Evolutionary conservation across 2,329 filamentous ascomycete species (phyloP).

Genomic region (Stagonosporopsis chrysanthemi): DNA sequence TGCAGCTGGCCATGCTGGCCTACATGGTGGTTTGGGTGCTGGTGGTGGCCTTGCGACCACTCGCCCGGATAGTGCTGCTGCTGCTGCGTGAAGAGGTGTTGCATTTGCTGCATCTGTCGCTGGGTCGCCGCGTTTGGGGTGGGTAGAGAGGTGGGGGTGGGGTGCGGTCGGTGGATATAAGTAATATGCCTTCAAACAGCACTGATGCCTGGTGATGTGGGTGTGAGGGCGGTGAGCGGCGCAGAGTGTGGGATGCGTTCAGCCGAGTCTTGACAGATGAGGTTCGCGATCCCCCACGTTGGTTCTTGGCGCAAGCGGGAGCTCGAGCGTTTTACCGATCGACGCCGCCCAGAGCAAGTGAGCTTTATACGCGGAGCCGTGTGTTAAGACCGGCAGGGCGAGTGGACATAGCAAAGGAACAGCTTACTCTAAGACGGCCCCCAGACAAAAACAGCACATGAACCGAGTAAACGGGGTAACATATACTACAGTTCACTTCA

Average conservation of each 20-base stretch:
- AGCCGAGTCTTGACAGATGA: slow-evolving; percentile 37
- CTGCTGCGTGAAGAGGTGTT: slow-evolving; percentile 70
- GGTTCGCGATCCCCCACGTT: slow-evolving; percentile 33
- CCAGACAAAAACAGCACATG: too few relatives aligned
- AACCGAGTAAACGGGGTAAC: too few relatives aligned
- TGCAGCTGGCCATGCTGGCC: slow-evolving; percentile 51
- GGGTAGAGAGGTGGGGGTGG: slow-evolving; percentile 15
- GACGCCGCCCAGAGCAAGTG: slow-evolving; percentile 25
- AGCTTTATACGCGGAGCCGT: slow-evolving; percentile 18
- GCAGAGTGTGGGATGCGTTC: slow-evolving; percentile 26
- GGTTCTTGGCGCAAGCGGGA: slow-evolving; percentile 28
- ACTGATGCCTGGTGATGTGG: slow-evolving; percentile 21
- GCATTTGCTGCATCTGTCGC: slow-evolving; percentile 52
- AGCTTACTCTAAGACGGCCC: too few relatives aligned
- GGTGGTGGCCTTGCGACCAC: slow-evolving; percentile 58
- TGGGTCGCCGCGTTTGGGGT: slow-evolving; percentile 19
- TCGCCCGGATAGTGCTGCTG: slow-evolving; percentile 67
- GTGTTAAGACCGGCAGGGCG: slow-evolving; percentile 4
- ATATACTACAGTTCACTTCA: background rate
- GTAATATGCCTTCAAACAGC: slow-evolving; percentile 16
- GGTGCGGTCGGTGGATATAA: slow-evolving; percentile 14
- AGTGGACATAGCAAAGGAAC: background rate
- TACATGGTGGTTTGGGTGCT: slow-evolving; percentile 51
- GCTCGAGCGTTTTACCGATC: slow-evolving; percentile 35
- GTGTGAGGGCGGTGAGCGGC: slow-evolving; percentile 21